Base-by-base conservation (phyloP, 2,329 filamentous ascomycete species). In the Diaporthe vaccinii region DNA sequence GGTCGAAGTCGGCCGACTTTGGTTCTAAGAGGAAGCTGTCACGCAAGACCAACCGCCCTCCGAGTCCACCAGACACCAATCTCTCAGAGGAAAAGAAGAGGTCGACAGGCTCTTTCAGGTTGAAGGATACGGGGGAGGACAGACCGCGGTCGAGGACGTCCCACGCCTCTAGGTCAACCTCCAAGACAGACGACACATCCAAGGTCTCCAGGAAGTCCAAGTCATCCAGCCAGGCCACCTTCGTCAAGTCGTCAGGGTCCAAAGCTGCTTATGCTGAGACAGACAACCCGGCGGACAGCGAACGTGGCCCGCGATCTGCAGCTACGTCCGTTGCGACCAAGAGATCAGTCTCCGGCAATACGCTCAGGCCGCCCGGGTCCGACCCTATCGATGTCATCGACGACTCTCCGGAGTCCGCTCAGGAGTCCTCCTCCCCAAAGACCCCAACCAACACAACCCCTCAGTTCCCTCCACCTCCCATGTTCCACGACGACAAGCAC, bases 1-100 rank as follows among this genome's bases (percentile, higher is more conserved):
- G 86, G 76, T 87, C 88, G 39, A 89, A 87, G 80, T 89, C 89
- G 41, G 82, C 82, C 31, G 87, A 88, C 39, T 82, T 84, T 25
- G 82, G 85, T 34, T 75, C 78, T 8, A 71, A 78, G 28, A 81
- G 82, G 53, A 84, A 82, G 76, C 83, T 84, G 6, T 78, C 80
- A 68, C 82, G 76, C 78, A 87, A 83, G 79, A 85, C 88, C 78
- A 85, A 84, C 70, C 85, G 91, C 77, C 88, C 91, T n/a, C 91
- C 90, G 3, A 93, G 89, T 72, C 91, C 91, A 1, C 91, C 91
- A 2, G 91, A 92, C 78, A 93, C 91, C 5, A 91, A 92, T 75
- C 77, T 92, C 25, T 89, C 89, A 3, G 86, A 84, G 67, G 83
- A 84, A 74, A 85, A 84, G 78, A 85, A 86, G 49, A 85, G 81